phyloP scores from a whole-genome alignment of 331 rosid genomes.

The Quercus tomentella region DNA sequence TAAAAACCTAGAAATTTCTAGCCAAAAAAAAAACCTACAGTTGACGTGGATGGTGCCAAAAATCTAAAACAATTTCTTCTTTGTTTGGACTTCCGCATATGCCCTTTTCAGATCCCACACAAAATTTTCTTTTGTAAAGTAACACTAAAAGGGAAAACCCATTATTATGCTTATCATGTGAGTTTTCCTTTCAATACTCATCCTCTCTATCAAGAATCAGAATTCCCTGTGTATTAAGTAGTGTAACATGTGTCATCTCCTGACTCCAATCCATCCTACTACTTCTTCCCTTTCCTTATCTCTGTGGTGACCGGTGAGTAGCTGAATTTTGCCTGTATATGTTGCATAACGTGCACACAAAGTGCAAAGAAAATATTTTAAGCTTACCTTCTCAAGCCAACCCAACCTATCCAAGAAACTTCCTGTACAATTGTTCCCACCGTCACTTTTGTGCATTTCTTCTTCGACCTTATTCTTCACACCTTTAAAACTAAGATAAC shows the following conservation, averaged over 20 bases:
- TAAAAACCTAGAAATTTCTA: too few species aligned
- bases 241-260: constrained; percentile 15
- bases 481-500: constrained; percentile 39
- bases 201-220: background rate
- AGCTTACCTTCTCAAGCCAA: constrained; percentile 6
- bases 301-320: background rate
- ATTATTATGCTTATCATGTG: too few species aligned
- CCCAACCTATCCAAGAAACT: background rate
- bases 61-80: constrained; percentile 23
- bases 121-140: background rate
- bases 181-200: background rate
- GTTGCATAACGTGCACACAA: constrained; percentile 17
- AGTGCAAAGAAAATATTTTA: background rate
- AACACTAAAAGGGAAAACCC: too few species aligned
- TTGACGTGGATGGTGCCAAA: constrained; percentile 24
- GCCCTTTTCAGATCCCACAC: background rate
- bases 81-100: background rate
- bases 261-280: background rate
- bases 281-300: background rate
- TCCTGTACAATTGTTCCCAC: constrained; percentile 9
- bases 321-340: background rate
- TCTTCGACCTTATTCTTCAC: constrained; percentile 27
- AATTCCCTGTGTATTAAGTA: background rate
- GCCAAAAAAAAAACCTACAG: background rate
- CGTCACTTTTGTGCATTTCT: constrained; percentile 20